Conservation (phyloP, 225 moss, liverwort and hornwort species). For the Takakia lepidozioides region DNA sequence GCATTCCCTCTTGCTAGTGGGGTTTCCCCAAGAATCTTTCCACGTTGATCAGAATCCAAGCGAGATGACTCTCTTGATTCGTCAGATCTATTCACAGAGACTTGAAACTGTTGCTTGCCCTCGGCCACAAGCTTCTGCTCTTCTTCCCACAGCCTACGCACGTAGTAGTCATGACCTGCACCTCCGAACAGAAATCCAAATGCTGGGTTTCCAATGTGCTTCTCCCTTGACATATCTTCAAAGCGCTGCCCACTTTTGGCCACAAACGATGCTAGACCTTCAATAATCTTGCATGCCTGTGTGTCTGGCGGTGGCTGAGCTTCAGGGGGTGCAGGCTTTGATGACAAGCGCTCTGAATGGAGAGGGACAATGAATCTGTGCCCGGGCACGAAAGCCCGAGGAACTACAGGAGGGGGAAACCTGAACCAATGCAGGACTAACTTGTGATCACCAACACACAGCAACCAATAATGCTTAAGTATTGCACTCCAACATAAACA, state of each 20-base stretch:
- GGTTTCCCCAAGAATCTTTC: constrained; percentile 69
- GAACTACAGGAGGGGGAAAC: constrained; percentile 65
- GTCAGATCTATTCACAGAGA: constrained; percentile 23
- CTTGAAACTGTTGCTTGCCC: constrained; percentile 52
- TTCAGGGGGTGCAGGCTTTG: constrained; percentile 48
- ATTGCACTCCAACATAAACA: background rate
- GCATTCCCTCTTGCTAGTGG: constrained; percentile 38
- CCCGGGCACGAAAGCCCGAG: constrained; percentile 30
- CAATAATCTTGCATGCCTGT: constrained; percentile 59
- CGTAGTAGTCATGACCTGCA: constrained; percentile 67
- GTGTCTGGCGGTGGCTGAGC: constrained; percentile 49
- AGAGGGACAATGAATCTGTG: constrained; percentile 48
- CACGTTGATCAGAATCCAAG: constrained; percentile 34
- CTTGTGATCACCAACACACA: too few species aligned
- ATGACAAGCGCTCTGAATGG: constrained; percentile 36
- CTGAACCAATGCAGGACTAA: constrained; percentile 28
- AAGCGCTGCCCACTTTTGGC: constrained; percentile 82
- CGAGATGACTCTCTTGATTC: constrained; percentile 24
- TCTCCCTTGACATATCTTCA: constrained; percentile 80
- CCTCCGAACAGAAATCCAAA: constrained; percentile 82
- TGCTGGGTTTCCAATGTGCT: constrained; percentile 62
- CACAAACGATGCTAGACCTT: constrained; percentile 80
- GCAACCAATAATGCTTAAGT: background rate
- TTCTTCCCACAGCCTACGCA: constrained; percentile 79
- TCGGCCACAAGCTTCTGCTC: constrained; percentile 53